Evolutionary conservation across 352 stramenopile genomes (phyloP).

Genomic region (Phytophthora lateralis): DNA sequence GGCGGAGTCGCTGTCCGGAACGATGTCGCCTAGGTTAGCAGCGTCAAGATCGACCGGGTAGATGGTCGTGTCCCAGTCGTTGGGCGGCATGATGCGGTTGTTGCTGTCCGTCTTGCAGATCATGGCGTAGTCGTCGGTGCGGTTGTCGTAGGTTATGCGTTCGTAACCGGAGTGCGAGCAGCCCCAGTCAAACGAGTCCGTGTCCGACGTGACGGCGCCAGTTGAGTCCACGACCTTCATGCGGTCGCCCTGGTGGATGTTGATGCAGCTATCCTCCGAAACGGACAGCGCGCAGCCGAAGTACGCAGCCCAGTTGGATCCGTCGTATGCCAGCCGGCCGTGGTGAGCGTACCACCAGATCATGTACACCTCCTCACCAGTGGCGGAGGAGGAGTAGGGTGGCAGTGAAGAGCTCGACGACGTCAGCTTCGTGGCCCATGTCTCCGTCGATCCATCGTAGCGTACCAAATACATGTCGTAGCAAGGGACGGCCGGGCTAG

Average conservation of each 20-base stretch:
- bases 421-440: slow-evolving; percentile 59
- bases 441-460: slow-evolving; percentile 49
- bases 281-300: slow-evolving; percentile 53
- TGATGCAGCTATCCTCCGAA: slow-evolving; percentile 53
- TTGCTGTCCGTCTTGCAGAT: slow-evolving; percentile 70
- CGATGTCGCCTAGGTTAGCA: slow-evolving; percentile 55
- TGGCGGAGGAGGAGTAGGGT: slow-evolving; percentile 48
- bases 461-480: slow-evolving; percentile 65
- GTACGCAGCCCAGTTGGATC: slow-evolving; percentile 58
- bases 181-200: slow-evolving; percentile 51
- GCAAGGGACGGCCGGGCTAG: slow-evolving; percentile 36
- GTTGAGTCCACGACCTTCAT: slow-evolving; percentile 54
- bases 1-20: slow-evolving; percentile 29
- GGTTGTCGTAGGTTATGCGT: slow-evolving; percentile 52
- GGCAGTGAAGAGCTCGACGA: slow-evolving; percentile 49
- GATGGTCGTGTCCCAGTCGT: slow-evolving; percentile 51
- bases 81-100: slow-evolving; percentile 63
- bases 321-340: slow-evolving; percentile 55
- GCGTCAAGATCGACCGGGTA: slow-evolving; percentile 52
- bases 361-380: slow-evolving; percentile 49
- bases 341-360: slow-evolving; percentile 69
- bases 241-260: slow-evolving; percentile 65
- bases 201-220: slow-evolving; percentile 36
- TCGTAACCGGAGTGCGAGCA: slow-evolving; percentile 63
- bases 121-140: slow-evolving; percentile 41